Conservation (phyloP, 768 basidiomycete species). For the Tricholoma matsutake region DNA sequence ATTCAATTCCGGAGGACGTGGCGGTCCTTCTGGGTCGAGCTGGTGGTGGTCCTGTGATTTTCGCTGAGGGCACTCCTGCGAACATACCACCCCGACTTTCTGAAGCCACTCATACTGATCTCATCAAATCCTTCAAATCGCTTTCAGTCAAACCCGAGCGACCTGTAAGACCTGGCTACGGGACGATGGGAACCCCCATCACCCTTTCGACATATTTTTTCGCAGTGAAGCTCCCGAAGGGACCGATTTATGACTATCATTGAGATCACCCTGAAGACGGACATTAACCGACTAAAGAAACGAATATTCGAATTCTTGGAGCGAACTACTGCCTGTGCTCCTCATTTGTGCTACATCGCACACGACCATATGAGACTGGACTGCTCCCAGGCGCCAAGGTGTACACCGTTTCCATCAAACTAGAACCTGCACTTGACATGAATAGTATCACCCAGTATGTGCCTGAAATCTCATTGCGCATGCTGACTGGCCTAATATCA, state of each 20-base stretch:
- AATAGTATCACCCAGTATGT: too few species aligned
- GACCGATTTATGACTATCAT: slow-evolving; percentile 56
- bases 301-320: slow-evolving; percentile 60
- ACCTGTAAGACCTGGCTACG: slow-evolving; percentile 57
- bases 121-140: slow-evolving; percentile 38
- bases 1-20: slow-evolving; percentile 19
- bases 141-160: slow-evolving; percentile 30
- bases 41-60: too few species aligned
- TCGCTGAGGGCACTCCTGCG: too few species aligned
- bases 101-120: slow-evolving; percentile 31
- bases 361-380: slow-evolving; percentile 42
- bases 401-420: too few species aligned
- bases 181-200: slow-evolving; percentile 45
- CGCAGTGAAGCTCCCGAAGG: slow-evolving; percentile 43
- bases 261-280: slow-evolving; percentile 44
- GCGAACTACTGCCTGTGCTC: slow-evolving; percentile 28
- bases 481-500: too few species aligned
- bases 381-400: slow-evolving; percentile 32
- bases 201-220: slow-evolving; percentile 64
- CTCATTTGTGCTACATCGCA: slow-evolving; percentile 43
- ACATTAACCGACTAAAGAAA: slow-evolving; percentile 40
- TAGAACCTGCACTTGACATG: too few species aligned
- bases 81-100: too few species aligned
- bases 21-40: slow-evolving; percentile 20
- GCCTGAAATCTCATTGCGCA: too few species aligned